phyloP scores from a whole-genome alignment of 1,139 yeast genomes.

The Taiozyma sp. region DNA sequence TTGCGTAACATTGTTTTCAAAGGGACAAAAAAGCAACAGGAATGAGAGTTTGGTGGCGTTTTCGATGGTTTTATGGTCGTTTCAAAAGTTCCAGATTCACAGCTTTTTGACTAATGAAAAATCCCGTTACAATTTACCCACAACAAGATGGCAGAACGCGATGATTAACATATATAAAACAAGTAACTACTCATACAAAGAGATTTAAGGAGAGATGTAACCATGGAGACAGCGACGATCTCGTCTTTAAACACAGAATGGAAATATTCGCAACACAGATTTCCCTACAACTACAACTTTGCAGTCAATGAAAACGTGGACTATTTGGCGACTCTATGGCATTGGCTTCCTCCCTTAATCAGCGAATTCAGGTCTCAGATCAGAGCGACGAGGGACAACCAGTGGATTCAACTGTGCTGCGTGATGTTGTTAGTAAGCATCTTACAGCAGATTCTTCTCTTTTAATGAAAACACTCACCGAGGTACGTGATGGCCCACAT shows the following conservation, averaged over 20 bases:
- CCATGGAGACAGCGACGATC: too few relatives aligned
- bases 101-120: too few relatives aligned
- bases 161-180: too few relatives aligned
- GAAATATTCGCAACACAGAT: too few relatives aligned
- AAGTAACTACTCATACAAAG: too few relatives aligned
- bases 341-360: neutral
- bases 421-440: neutral
- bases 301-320: neutral
- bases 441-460: neutral
- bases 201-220: too few relatives aligned
- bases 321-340: neutral
- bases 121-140: neutral
- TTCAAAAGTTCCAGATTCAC: neutral
- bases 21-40: too few relatives aligned
- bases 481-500: conserved; percentile 95
- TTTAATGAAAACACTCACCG: conserved; percentile 25
- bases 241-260: neutral
- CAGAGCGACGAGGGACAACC: conserved; percentile 76
- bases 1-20: neutral
- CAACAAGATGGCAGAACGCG: neutral
- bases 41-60: neutral
- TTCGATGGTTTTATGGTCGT: neutral
- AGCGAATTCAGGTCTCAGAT: conserved; percentile 63
- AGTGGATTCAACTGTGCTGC: conserved; percentile 67
- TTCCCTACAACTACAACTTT: neutral